Evolutionary conservation across 129 eudicot species (phyloP).

Genomic region (Daucus carota): DH1_v3.0 NC_030381.2:5921001-5921500

Average conservation of each 20-base stretch:
- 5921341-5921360: too few relatives aligned
- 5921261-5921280: conserved; percentile 40
- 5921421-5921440: background rate
- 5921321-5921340: background rate
- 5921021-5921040: background rate
- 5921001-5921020: too few relatives aligned
- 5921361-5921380: too few relatives aligned
- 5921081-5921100: background rate
- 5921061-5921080: background rate
- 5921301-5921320: background rate
- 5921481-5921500: background rate
- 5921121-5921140: background rate
- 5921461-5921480: background rate
- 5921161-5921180: conserved; percentile 59
- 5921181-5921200: conserved; percentile 90
- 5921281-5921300: background rate
- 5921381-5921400: too few relatives aligned
- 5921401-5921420: too few relatives aligned
- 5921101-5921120: background rate
- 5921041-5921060: background rate
- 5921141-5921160: background rate
- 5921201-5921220: conserved; percentile 80
- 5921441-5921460: background rate
- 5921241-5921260: conserved; percentile 47
- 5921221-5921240: conserved; percentile 55